Conservation (phyloP, 2,329 filamentous ascomycete species). For the Exophiala viscosa region DNA sequence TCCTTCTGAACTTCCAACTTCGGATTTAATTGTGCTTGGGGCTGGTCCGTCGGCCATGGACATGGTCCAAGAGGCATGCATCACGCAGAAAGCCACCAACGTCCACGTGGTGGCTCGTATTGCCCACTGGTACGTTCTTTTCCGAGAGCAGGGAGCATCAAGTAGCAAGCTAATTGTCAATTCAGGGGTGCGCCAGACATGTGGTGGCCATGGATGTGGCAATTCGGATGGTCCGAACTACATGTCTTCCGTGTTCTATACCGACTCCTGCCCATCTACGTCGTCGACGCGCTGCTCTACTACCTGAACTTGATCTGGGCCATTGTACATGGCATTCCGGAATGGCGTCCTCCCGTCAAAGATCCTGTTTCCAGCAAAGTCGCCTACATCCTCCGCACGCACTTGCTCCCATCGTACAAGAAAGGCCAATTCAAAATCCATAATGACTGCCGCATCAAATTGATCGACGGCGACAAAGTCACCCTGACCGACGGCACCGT, state of each 20-base stretch:
- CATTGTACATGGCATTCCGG: slow-evolving; percentile 1
- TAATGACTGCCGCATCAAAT: slow-evolving; percentile 3
- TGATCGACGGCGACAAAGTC: slow-evolving; percentile 4
- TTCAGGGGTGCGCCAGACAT: slow-evolving; percentile 4
- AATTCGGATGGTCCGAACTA: slow-evolving; percentile 4
- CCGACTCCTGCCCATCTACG: slow-evolving; percentile 1
- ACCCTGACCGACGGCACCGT: slow-evolving; percentile 4
- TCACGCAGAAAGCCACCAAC: slow-evolving; percentile 6
- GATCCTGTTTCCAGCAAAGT: slow-evolving; percentile 6
- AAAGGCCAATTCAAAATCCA: slow-evolving; percentile 8
- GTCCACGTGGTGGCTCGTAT: slow-evolving; percentile 3
- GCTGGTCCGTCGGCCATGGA: slow-evolving; percentile 5
- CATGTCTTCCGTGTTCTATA: slow-evolving; percentile 4
- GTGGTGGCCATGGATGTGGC: slow-evolving; percentile 9
- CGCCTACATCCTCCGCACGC: slow-evolving; percentile 10
- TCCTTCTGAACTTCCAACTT: slow-evolving; percentile 1
- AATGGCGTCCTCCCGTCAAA: not conserved
- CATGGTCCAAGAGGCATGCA: slow-evolving; percentile 5
- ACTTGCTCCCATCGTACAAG: slow-evolving; percentile 5
- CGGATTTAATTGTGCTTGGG: slow-evolving; percentile 1
- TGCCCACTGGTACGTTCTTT: slow-evolving; percentile 2
- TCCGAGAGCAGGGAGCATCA: not conserved
- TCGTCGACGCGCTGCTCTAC: slow-evolving; percentile 4
- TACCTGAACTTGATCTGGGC: slow-evolving; percentile 4
- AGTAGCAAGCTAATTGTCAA: not conserved